Percentiles rank a stretch among this genome's conserved stretches.
Evolutionary conservation across 2,329 filamentous ascomycete species (phyloP).

Genomic region (Fusarium sp.): DNA sequence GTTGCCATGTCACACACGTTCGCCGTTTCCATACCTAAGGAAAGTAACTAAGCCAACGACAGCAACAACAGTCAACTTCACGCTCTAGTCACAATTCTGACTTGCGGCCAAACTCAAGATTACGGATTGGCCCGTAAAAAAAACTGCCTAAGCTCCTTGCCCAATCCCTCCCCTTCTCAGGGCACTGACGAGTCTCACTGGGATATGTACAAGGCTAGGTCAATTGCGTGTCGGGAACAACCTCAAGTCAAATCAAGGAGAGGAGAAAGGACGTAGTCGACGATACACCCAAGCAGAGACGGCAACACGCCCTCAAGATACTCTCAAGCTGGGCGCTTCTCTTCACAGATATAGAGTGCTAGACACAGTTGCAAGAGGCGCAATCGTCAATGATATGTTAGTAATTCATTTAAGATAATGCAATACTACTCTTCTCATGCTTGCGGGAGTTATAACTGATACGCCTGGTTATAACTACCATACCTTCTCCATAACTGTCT

Average conservation of each 20-base stretch:
- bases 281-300: not conserved
- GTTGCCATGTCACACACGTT: too few relatives aligned
- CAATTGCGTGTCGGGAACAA: not conserved
- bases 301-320: not conserved
- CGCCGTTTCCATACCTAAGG: not conserved
- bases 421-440: not conserved
- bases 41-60: too few relatives aligned
- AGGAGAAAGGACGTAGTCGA: not conserved
- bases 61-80: too few relatives aligned
- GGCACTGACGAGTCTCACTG: too few relatives aligned
- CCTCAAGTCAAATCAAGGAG: not conserved
- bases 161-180: not conserved
- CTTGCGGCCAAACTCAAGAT: not conserved
- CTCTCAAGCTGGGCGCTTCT: not conserved
- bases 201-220: not conserved
- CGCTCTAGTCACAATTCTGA: too few relatives aligned
- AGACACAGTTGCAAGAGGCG: not conserved
- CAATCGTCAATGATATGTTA: not conserved
- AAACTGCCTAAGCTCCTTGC: too few relatives aligned
- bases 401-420: not conserved
- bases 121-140: rapidly evolving
- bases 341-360: not conserved
- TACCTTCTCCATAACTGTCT: not conserved
- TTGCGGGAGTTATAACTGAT: not conserved
- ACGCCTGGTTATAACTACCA: not conserved